phyloP scores from a whole-genome alignment of 1,139 yeast species.

The Diutina ranongensis region DNA sequence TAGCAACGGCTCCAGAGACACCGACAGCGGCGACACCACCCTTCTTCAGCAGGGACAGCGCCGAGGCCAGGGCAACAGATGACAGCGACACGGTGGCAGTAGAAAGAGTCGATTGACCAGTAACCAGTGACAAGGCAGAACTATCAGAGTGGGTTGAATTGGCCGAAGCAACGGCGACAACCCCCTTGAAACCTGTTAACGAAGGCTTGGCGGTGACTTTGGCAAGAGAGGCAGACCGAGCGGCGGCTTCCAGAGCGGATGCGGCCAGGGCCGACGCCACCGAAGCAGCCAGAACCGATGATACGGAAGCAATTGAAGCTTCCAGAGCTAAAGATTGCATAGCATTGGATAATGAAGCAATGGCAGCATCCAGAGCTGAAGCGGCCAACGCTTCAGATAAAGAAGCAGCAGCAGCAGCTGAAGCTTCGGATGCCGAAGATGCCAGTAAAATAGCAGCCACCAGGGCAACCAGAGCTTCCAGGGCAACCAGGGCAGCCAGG shows the following conservation, averaged over 20 bases:
- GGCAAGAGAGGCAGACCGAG: neutral
- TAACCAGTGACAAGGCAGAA: neutral
- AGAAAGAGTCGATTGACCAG: neutral
- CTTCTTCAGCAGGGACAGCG: neutral
- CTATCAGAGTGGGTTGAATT: neutral
- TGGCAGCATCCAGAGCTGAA: neutral
- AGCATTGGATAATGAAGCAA: neutral
- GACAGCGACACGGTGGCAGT: neutral
- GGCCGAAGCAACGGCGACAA: constrained; percentile 2
- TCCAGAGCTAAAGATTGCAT: neutral
- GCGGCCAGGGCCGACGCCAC: neutral
- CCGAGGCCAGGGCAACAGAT: neutral
- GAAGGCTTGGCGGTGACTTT: neutral
- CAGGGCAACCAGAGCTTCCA: neutral
- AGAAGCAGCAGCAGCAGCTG: constrained; percentile 1
- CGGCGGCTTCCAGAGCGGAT: neutral
- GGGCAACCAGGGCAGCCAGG: neutral
- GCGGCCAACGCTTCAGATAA: neutral
- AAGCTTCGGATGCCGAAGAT: neutral
- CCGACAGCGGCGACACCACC: neutral
- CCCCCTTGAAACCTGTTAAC: constrained; percentile 3
- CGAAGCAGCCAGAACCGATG: neutral
- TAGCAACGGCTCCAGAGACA: constrained; percentile 2
- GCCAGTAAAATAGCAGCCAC: neutral
- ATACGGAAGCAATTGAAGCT: neutral